Conservation (phyloP, 2,329 filamentous ascomycete species). For the Emergomyces orientalis region DNA sequence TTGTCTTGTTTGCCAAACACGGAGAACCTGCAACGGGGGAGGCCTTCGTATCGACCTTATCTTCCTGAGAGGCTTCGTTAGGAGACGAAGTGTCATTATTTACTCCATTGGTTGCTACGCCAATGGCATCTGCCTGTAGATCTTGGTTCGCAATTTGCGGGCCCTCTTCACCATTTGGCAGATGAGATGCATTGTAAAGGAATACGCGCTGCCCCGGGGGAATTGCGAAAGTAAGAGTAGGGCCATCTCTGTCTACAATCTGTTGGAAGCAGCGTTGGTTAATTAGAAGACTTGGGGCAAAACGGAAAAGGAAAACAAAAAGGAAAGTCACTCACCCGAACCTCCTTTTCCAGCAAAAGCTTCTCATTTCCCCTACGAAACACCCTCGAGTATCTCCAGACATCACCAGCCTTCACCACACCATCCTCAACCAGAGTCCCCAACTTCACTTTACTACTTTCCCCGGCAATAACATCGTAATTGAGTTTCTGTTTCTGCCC, state of each 20-base stretch:
- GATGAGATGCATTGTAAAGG: constrained; percentile 15
- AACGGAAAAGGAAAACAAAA: not conserved
- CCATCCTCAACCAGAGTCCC: constrained; percentile 28
- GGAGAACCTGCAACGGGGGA: not conserved
- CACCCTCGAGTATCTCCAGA: constrained; percentile 31
- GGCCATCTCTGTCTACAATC: constrained; percentile 29
- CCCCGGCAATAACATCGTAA: constrained; percentile 29
- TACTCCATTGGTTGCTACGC: not conserved
- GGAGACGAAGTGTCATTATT: not conserved
- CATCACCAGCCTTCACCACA: constrained; percentile 31
- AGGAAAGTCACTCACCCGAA: constrained; percentile 24
- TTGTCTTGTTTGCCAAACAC: not conserved
- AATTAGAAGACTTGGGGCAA: not conserved
- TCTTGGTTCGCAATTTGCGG: no score
- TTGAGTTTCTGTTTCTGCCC: constrained; percentile 44
- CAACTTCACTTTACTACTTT: constrained; percentile 35
- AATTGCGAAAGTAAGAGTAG: constrained; percentile 29
- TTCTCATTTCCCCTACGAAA: constrained; percentile 18
- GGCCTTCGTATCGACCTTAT: not conserved
- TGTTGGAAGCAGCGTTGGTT: constrained; percentile 7
- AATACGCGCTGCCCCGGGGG: constrained; percentile 33
- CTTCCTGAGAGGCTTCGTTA: not conserved
- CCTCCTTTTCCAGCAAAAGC: constrained; percentile 36
- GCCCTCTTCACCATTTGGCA: not conserved
- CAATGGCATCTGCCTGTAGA: not conserved